These are phyloP conservation scores for Flagelloscypha sp. DNA, from an alignment of 768 basidiomycete genomes.

Conservation along the genomic window DNA sequence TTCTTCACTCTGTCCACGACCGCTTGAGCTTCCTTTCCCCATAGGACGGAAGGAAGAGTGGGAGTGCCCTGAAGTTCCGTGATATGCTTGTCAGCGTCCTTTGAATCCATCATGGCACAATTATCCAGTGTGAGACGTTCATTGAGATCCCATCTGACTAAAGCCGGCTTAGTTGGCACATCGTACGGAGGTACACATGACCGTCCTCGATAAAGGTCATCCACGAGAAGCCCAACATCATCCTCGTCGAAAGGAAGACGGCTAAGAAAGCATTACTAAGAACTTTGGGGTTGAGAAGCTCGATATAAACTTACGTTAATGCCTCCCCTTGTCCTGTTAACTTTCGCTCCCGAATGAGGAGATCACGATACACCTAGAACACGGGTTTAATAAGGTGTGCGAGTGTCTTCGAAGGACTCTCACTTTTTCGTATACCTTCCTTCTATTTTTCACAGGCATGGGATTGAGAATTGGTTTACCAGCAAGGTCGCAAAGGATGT, in stretches of 20 bases:
- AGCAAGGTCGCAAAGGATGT: conserved; percentile 79
- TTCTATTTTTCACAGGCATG: conserved; percentile 76
- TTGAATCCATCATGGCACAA: conserved; percentile 73
- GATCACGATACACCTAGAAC: no score
- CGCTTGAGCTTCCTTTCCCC: conserved; percentile 5
- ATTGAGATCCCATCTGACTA: conserved; percentile 74
- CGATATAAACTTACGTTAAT: conserved; percentile 40
- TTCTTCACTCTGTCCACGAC: conserved; percentile 49
- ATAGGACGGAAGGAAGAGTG: conserved; percentile 1
- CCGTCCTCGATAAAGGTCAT: conserved; percentile 77
- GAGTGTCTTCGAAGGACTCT: no score
- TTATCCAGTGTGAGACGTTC: conserved; percentile 67
- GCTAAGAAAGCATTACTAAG: conserved; percentile 26
- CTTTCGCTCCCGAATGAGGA: conserved; percentile 68
- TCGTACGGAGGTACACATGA: conserved; percentile 72
- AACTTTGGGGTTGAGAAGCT: conserved; percentile 1
- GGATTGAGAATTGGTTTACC: conserved; percentile 79
- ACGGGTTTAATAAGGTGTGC: no score
- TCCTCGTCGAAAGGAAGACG: conserved; percentile 74
- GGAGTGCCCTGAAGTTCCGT: conserved; percentile 30
- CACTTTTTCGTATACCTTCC: conserved; percentile 75
- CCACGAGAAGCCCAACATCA: conserved; percentile 77
- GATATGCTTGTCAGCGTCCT: conserved; percentile 64
- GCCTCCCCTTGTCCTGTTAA: conserved; percentile 42
- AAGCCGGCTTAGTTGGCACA: conserved; percentile 61